Evolutionary conservation across 208 protist genomes (phyloP).

Genomic region (Novymonas esmeraldas): DNA sequence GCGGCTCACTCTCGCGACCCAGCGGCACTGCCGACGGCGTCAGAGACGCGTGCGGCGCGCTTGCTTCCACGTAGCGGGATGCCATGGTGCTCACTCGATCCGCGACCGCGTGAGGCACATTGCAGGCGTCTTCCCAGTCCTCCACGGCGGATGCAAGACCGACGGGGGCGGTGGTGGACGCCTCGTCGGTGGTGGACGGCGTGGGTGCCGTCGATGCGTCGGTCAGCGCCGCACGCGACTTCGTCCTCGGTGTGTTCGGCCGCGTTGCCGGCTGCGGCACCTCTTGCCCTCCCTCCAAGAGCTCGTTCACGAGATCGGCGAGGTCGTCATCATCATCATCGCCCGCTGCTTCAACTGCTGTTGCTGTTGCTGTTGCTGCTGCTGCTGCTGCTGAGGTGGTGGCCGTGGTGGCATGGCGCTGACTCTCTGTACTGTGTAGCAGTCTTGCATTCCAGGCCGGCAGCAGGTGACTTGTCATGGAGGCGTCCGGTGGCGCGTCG

Average conservation of each 20-base stretch:
- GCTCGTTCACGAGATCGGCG: constrained; percentile 22
- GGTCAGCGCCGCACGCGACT: not conserved
- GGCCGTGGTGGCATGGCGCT: not conserved
- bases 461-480: not conserved
- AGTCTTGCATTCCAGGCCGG: not conserved
- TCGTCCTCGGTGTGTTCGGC: not conserved
- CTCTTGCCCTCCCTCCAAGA: constrained; percentile 13
- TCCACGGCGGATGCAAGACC: constrained; percentile 6
- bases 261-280: not conserved
- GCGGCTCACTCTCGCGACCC: not conserved
- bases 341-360: not conserved
- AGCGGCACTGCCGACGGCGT: constrained; percentile 5
- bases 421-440: not conserved
- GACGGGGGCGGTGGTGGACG: not conserved
- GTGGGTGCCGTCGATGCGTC: not conserved
- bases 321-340: constrained; percentile 8
- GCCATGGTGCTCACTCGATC: constrained; percentile 10
- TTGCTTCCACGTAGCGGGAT: constrained; percentile 1
- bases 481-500: no score
- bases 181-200: not conserved
- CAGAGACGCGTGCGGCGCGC: not conserved
- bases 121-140: constrained; percentile 11
- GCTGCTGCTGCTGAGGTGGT: no score
- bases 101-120: constrained; percentile 11
- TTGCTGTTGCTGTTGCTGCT: not conserved